Percentiles rank a stretch among this genome's conserved stretches.
Evolutionary conservation across 495 filamentous ascomycete genomes (phyloP).

Genomic region (Cercophora newfieldiana): DNA sequence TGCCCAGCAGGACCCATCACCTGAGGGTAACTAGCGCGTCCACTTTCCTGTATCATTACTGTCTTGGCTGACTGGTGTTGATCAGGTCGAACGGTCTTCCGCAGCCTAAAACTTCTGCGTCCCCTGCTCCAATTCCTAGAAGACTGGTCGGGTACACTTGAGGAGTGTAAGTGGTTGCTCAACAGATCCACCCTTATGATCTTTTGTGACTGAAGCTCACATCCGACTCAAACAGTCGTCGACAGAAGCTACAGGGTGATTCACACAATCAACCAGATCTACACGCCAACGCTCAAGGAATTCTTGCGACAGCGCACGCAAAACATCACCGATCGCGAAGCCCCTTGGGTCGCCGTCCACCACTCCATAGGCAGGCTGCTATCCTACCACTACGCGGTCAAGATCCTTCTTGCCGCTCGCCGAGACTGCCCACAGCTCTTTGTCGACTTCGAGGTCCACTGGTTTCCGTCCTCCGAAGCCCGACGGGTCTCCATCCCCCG

Average conservation of each 20-base stretch:
- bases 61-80: background rate
- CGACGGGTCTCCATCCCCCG: slow-evolving; percentile 3
- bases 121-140: no score
- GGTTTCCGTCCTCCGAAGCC: slow-evolving; percentile 12
- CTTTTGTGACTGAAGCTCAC: background rate
- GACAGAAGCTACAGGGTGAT: background rate
- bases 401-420: slow-evolving; percentile 12
- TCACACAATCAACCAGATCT: background rate
- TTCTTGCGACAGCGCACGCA: background rate
- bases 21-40: slow-evolving; percentile 9
- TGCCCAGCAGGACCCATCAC: background rate
- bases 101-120: no score
- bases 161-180: background rate
- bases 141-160: background rate
- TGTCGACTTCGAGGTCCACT: slow-evolving; percentile 20
- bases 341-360: slow-evolving; percentile 21
- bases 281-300: background rate
- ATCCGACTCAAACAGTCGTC: background rate
- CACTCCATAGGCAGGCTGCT: slow-evolving; percentile 25
- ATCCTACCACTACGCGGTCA: slow-evolving; percentile 24
- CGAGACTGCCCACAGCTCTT: slow-evolving; percentile 24
- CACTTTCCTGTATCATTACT: background rate
- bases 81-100: background rate
- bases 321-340: background rate
- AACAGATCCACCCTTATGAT: no score